Evolutionary conservation across 495 filamentous ascomycete genomes (phyloP).

Genomic region (Xylona heveae): DNA sequence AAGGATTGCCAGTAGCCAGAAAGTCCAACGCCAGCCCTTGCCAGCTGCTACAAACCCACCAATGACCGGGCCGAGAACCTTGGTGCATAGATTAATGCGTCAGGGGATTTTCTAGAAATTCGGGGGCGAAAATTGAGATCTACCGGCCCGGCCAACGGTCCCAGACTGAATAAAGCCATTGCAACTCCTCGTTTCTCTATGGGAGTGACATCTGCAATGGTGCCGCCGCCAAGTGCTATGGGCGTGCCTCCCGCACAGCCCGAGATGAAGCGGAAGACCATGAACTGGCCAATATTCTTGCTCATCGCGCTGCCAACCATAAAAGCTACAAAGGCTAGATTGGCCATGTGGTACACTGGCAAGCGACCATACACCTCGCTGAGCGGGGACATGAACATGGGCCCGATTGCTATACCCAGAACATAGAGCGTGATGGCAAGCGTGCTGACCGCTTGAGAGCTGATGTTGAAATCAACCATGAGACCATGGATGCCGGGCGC

Average conservation of each 20-base stretch:
- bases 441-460: too few species aligned
- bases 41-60: constrained; percentile 21
- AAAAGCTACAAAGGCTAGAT: constrained; percentile 23
- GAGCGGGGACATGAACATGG: constrained; percentile 22
- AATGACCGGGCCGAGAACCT: too few species aligned
- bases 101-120: too few species aligned
- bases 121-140: too few species aligned
- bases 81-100: too few species aligned
- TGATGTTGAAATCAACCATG: too few species aligned
- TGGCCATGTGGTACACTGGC: constrained; percentile 20
- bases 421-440: constrained; percentile 24
- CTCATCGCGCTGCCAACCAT: constrained; percentile 24
- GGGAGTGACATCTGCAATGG: constrained; percentile 23
- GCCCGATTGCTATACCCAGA: constrained; percentile 18
- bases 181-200: constrained; percentile 20
- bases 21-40: constrained; percentile 25
- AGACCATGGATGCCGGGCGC: too few species aligned
- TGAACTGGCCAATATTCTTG: constrained; percentile 19
- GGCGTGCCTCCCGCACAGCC: constrained; percentile 21
- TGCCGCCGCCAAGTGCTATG: constrained; percentile 24
- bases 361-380: constrained; percentile 24
- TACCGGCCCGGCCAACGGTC: constrained; percentile 18
- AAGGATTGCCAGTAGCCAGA: constrained; percentile 23
- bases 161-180: constrained; percentile 26
- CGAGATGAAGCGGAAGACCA: constrained; percentile 25